phyloP scores from a whole-genome alignment of 768 basidiomycete genomes.

The Chalciporus chontae region DNA sequence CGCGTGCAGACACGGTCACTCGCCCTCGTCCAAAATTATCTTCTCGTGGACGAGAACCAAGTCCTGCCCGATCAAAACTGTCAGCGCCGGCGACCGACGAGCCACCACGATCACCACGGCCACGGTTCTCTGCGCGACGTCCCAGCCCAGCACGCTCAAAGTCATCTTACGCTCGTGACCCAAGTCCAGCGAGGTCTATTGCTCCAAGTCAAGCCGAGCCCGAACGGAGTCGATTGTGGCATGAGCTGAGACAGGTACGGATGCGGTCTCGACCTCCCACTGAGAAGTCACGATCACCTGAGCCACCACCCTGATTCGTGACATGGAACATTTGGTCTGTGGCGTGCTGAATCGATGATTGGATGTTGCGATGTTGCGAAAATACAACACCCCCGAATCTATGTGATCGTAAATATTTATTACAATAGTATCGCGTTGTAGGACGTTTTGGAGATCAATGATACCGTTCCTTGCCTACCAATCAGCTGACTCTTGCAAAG shows the following conservation, averaged over 20 bases:
- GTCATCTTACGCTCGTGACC: conserved; percentile 24
- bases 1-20: conserved; percentile 24
- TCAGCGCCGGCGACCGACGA: conserved; percentile 22
- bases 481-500: too few species aligned
- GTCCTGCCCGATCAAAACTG: conserved; percentile 29
- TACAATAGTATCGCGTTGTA: neutral
- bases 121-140: conserved; percentile 36
- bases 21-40: conserved; percentile 27
- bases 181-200: conserved; percentile 27
- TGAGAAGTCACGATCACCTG: conserved; percentile 38
- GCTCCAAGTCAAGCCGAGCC: conserved; percentile 34
- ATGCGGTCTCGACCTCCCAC: conserved; percentile 45
- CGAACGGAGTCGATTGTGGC: conserved; percentile 49
- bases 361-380: conserved; percentile 9
- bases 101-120: conserved; percentile 28
- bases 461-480: neutral
- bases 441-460: neutral
- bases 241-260: conserved; percentile 50
- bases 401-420: conserved; percentile 19
- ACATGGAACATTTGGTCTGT: conserved; percentile 10
- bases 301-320: conserved; percentile 33
- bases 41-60: conserved; percentile 28
- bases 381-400: neutral
- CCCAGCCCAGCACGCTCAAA: conserved; percentile 38
- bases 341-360: conserved; percentile 9